These are phyloP conservation scores for Penicillium ochrochloron DNA, from an alignment of 495 filamentous ascomycete genomes.

Conservation along the genomic window DNA sequence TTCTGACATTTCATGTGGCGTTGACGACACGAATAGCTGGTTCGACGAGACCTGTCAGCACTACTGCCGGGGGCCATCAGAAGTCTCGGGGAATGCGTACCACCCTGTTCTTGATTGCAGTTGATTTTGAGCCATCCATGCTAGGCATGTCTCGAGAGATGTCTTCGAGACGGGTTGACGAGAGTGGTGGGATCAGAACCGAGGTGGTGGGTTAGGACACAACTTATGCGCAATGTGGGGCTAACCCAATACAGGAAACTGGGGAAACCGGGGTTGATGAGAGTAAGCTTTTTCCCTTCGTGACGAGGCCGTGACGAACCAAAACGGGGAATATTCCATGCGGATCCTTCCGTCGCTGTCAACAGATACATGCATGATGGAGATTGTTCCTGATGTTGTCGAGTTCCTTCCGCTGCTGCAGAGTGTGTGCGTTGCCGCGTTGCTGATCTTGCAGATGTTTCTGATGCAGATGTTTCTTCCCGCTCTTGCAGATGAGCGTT, in stretches of 20 bases:
- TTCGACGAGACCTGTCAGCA: neutral
- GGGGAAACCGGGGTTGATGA: neutral
- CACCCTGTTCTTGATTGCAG: neutral
- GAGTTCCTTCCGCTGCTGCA: no score
- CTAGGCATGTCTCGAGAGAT: neutral
- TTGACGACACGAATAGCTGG: conserved; percentile 1
- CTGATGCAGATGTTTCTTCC: no score
- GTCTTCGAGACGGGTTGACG: neutral
- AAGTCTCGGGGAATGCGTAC: neutral
- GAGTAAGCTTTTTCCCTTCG: neutral
- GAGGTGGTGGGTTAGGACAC: neutral
- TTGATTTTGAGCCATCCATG: conserved; percentile 1
- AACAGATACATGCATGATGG: no score
- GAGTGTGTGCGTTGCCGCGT: no score
- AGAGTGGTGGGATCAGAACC: neutral
- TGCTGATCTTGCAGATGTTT: no score
- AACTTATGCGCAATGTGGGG: neutral
- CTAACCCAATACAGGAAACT: neutral
- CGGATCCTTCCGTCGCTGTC: neutral
- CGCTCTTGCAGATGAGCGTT: no score
- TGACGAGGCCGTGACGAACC: neutral
- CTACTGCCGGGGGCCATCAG: neutral
- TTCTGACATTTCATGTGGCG: neutral
- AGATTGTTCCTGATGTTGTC: no score
- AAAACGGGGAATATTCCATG: neutral